Percentiles rank a stretch among this genome's conserved stretches.
phyloP scores from a whole-genome alignment of 139 green algal genomes.

The Micromonas pusilla region DNA sequence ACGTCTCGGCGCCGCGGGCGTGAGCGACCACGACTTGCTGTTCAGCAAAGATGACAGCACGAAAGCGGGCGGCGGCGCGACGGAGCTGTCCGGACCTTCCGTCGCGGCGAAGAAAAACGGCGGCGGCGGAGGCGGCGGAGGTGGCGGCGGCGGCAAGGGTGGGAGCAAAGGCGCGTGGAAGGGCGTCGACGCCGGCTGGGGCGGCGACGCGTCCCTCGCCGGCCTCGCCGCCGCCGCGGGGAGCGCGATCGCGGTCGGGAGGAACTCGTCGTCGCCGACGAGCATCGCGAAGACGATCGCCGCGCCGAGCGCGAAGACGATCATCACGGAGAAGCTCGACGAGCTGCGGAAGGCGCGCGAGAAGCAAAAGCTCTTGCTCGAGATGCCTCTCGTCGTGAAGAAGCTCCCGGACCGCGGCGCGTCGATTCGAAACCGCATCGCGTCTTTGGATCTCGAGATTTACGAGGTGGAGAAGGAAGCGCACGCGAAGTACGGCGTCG shows the following conservation, averaged over 20 bases:
- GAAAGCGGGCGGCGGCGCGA: neutral
- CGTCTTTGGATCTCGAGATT: too few relatives aligned
- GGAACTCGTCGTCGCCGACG: neutral
- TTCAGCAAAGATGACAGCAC: constrained; percentile 49
- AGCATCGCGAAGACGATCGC: neutral
- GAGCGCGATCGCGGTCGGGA: neutral
- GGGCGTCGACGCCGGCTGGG: neutral
- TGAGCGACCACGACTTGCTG: constrained; percentile 75
- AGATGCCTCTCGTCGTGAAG: neutral
- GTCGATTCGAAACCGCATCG: neutral
- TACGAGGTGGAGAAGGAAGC: neutral
- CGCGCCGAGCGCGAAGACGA: neutral
- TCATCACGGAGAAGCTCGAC: too few relatives aligned
- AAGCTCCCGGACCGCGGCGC: neutral
- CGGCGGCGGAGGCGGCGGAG: neutral
- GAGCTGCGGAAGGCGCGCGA: neutral
- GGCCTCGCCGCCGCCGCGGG: neutral
- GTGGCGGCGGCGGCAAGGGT: neutral
- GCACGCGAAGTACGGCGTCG: neutral
- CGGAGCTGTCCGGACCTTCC: neutral
- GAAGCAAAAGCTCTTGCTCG: neutral
- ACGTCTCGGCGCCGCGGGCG: constrained; percentile 33
- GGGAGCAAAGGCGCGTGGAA: constrained; percentile 8
- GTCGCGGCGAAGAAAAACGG: neutral
- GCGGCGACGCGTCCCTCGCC: neutral